phyloP scores from a whole-genome alignment of 2,329 filamentous ascomycete species.

The Apiospora saccharicola region DNA sequence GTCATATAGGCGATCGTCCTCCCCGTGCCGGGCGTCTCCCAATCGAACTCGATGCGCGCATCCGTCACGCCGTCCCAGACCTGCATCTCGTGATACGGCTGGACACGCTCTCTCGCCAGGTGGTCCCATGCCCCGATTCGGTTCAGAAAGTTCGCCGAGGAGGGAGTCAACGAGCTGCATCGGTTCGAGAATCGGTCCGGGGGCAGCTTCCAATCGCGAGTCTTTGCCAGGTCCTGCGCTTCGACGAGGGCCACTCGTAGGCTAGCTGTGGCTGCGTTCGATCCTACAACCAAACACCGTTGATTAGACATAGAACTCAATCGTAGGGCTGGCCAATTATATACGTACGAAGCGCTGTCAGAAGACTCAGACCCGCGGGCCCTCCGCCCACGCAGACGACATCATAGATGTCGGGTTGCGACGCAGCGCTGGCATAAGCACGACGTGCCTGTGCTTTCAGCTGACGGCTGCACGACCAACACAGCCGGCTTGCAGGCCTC shows the following conservation, averaged over 20 bases:
- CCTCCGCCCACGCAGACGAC: conserved; percentile 91
- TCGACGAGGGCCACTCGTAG: conserved; percentile 91
- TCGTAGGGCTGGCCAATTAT: not conserved
- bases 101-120: conserved; percentile 75
- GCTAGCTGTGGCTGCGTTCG: conserved; percentile 76
- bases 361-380: conserved; percentile 84
- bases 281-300: conserved; percentile 58
- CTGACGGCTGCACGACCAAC: conserved; percentile 54
- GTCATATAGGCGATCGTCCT: conserved; percentile 92
- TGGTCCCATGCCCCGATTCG: conserved; percentile 86
- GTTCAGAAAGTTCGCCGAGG: conserved; percentile 83
- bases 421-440: conserved; percentile 50
- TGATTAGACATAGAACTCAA: not conserved
- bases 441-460: conserved; percentile 47
- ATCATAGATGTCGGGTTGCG: conserved; percentile 80
- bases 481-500: conserved; percentile 43
- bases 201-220: conserved; percentile 71
- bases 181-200: conserved; percentile 84
- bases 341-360: conserved; percentile 75
- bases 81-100: conserved; percentile 94
- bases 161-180: conserved; percentile 92
- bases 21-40: conserved; percentile 53
- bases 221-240: conserved; percentile 80
- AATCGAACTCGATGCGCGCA: conserved; percentile 89
- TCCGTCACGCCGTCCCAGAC: conserved; percentile 96